Percentiles rank a stretch among this genome's conserved stretches.
phyloP scores from a whole-genome alignment of 768 basidiomycete genomes.

The Tulasnella sp. region DNA sequence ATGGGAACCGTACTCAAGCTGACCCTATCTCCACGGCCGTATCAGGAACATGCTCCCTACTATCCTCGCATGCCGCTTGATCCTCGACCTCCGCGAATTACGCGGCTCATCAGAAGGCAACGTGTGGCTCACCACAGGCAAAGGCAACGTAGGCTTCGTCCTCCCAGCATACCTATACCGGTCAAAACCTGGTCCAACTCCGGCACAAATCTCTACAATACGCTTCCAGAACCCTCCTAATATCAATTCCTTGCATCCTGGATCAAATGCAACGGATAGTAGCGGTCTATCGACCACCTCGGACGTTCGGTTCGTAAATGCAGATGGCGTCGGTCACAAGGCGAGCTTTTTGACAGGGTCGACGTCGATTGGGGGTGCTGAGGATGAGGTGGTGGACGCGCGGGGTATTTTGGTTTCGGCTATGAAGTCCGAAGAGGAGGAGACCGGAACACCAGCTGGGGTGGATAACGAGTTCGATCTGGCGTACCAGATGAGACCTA shows the following conservation, averaged over 20 bases:
- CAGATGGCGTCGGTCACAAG: not conserved
- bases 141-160: not conserved
- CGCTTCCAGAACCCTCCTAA: conserved; percentile 3
- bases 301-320: not conserved
- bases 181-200: not conserved
- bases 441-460: not conserved
- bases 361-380: not conserved
- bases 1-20: not conserved
- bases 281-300: not conserved
- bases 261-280: not conserved
- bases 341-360: not conserved
- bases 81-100: conserved; percentile 74
- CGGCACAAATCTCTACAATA: not conserved
- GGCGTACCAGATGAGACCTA: not conserved
- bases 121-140: conserved; percentile 4
- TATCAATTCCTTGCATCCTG: not conserved
- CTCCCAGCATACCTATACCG: not conserved
- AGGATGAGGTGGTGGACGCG: not conserved
- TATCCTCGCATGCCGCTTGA: conserved; percentile 70
- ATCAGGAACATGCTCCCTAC: conserved; percentile 63
- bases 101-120: conserved; percentile 37
- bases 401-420: not conserved
- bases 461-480: not conserved
- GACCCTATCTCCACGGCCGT: not conserved
- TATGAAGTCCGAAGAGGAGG: not conserved